phyloP scores from a whole-genome alignment of 2,329 filamentous ascomycete species.

The Pseudogymnoascus sp. region DNA sequence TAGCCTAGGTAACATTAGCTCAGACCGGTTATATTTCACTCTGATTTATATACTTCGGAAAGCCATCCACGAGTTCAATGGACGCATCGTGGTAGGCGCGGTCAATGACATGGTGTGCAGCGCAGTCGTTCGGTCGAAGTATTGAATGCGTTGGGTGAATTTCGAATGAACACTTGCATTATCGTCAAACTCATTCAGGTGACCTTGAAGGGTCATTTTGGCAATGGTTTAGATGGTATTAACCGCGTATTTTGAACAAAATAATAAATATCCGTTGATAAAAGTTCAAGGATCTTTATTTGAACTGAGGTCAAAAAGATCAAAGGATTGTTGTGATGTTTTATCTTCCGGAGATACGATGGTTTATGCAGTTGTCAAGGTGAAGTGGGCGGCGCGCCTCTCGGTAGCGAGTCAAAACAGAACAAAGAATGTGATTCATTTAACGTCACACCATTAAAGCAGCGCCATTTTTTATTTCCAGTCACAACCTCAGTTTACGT shows the following conservation, averaged over 20 bases:
- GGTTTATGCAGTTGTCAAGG: not conserved
- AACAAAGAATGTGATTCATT: not conserved
- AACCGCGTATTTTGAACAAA: not conserved
- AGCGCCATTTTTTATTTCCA: not conserved
- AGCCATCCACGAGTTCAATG: constrained; percentile 20
- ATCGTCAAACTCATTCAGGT: not conserved
- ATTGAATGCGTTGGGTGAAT: not conserved
- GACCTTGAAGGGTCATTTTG: not conserved
- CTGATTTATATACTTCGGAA: constrained; percentile 15
- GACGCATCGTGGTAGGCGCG: not conserved
- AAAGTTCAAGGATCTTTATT: not conserved
- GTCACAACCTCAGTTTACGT: not conserved
- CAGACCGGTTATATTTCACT: not conserved
- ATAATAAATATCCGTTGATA: not conserved
- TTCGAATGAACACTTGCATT: not conserved
- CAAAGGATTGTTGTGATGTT: not conserved
- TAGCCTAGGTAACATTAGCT: constrained; percentile 10
- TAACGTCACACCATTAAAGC: not conserved
- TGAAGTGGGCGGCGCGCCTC: not conserved
- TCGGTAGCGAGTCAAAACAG: not conserved
- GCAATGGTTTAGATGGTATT: not conserved
- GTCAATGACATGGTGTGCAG: not conserved
- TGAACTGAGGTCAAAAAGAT: not conserved
- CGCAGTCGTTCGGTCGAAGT: not conserved
- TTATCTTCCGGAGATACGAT: not conserved